Evolutionary conservation across 495 filamentous ascomycete species (phyloP).

Genomic region (Penicillium desertorum): DNA sequence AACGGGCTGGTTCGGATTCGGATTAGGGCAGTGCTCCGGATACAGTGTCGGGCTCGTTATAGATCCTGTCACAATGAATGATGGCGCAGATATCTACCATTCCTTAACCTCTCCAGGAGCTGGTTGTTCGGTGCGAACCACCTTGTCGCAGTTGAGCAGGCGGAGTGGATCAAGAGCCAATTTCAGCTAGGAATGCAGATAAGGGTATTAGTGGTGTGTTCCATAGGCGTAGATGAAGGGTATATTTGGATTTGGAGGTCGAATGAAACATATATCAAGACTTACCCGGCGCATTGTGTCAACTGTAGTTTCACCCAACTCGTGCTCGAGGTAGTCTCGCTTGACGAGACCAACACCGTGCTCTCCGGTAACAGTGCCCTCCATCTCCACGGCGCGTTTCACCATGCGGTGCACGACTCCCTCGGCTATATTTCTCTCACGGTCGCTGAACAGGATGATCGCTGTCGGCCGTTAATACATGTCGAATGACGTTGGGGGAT

Average conservation of each 20-base stretch:
- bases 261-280: conserved; percentile 14
- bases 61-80: background rate
- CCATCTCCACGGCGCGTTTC: conserved; percentile 61
- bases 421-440: conserved; percentile 50
- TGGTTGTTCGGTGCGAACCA: conserved; percentile 52
- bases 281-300: conserved; percentile 64
- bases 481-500: background rate
- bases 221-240: background rate
- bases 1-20: conserved; percentile 27
- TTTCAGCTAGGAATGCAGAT: conserved; percentile 51
- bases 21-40: conserved; percentile 9
- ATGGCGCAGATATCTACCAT: conserved; percentile 30
- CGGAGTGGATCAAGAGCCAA: conserved; percentile 64
- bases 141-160: conserved; percentile 67
- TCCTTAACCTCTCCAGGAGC: conserved; percentile 40
- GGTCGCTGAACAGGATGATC: conserved; percentile 58
- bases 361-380: conserved; percentile 64
- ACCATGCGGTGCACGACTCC: conserved; percentile 59
- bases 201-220: conserved; percentile 15
- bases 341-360: conserved; percentile 64
- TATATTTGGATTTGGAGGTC: background rate
- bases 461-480: conserved; percentile 29
- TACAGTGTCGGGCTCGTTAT: background rate
- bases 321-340: conserved; percentile 59
- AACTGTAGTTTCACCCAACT: conserved; percentile 55